Evolutionary conservation across 2,329 filamentous ascomycete species (phyloP).

Genomic region (Ophiostoma montium): DNA sequence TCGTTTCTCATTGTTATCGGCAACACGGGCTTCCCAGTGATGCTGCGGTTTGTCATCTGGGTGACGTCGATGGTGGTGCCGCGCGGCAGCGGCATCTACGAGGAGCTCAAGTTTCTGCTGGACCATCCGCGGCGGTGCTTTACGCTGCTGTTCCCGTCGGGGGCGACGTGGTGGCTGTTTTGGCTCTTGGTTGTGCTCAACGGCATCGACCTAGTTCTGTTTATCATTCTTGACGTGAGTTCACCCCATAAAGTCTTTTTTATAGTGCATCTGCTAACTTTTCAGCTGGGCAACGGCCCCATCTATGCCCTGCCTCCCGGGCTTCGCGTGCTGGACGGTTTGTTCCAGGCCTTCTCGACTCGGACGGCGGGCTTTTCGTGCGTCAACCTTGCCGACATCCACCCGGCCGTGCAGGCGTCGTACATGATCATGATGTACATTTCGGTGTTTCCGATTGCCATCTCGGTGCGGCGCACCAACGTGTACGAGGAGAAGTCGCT

Average conservation of each 20-base stretch:
- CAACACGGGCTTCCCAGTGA: slow-evolving; percentile 89
- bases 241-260: neutral
- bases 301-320: slow-evolving; percentile 57
- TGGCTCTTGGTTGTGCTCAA: slow-evolving; percentile 73
- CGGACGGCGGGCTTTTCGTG: slow-evolving; percentile 82
- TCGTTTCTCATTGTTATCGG: slow-evolving; percentile 85
- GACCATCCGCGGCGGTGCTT: slow-evolving; percentile 95
- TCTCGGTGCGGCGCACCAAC: slow-evolving; percentile 84
- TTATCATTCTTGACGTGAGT: slow-evolving; percentile 78
- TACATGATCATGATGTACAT: slow-evolving; percentile 99
- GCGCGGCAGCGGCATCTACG: slow-evolving; percentile 57
- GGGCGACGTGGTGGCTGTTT: slow-evolving; percentile 93
- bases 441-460: slow-evolving; percentile 91
- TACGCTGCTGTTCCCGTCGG: slow-evolving; percentile 79
- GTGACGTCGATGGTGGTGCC: slow-evolving; percentile 52
- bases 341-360: slow-evolving; percentile 83
- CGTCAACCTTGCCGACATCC: slow-evolving; percentile 61
- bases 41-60: slow-evolving; percentile 93
- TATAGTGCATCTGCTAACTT: neutral
- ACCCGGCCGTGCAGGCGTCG: slow-evolving; percentile 83
- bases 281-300: slow-evolving; percentile 53
- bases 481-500: slow-evolving; percentile 89
- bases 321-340: slow-evolving; percentile 66
- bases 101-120: slow-evolving; percentile 79
- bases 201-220: slow-evolving; percentile 73